phyloP scores from a whole-genome alignment of 768 basidiomycete species.

The Pleurotus citrinopileatus region DNA sequence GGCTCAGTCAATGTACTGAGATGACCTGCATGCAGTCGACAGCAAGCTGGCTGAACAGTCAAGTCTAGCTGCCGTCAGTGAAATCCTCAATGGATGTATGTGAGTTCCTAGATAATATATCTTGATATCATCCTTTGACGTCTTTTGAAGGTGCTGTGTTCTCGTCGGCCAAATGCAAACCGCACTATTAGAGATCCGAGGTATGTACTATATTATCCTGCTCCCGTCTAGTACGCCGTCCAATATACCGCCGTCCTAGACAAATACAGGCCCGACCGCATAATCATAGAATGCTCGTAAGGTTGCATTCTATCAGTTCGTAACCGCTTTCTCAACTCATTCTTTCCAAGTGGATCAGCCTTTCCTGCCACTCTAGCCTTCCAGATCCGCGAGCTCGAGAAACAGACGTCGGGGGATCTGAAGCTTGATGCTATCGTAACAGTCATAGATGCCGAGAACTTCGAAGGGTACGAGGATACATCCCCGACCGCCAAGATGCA shows the following conservation, averaged over 20 bases:
- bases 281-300: slow-evolving; percentile 94
- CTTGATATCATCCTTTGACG: no score
- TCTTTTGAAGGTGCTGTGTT: slow-evolving; percentile 73
- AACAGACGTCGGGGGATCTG: slow-evolving; percentile 68
- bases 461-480: slow-evolving; percentile 88
- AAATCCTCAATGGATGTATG: slow-evolving; percentile 97
- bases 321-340: background rate
- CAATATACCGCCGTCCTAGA: slow-evolving; percentile 39
- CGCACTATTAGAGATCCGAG: slow-evolving; percentile 85
- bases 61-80: slow-evolving; percentile 81
- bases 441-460: slow-evolving; percentile 90
- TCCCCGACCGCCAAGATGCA: slow-evolving; percentile 92
- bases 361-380: slow-evolving; percentile 95
- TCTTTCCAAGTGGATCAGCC: slow-evolving; percentile 71
- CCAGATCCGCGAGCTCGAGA: slow-evolving; percentile 88
- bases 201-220: slow-evolving; percentile 29
- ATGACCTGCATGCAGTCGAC: no score
- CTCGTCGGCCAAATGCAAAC: slow-evolving; percentile 94
- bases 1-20: no score
- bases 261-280: slow-evolving; percentile 81
- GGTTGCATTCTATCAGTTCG: no score
- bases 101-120: slow-evolving; percentile 42
- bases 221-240: background rate
- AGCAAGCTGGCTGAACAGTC: slow-evolving; percentile 87
- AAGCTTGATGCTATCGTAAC: slow-evolving; percentile 89